Percentiles rank a stretch among this genome's conserved stretches.
Evolutionary conservation across 441 rosid species (phyloP).

Genomic region (Gossypium schwendimanii): DNA sequence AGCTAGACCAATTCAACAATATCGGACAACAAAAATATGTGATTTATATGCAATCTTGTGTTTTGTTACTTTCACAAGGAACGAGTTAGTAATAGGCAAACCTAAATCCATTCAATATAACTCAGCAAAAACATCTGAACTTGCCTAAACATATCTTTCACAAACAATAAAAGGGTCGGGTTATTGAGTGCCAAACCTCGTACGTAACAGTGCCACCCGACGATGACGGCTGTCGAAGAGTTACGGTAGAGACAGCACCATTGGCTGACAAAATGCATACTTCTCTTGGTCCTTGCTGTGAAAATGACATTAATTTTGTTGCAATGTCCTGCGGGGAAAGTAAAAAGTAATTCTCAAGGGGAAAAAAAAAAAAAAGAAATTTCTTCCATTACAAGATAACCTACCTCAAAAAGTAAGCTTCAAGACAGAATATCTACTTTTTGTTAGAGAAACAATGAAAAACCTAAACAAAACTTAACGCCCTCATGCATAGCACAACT

Average conservation of each 20-base stretch:
- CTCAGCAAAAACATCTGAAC: no score
- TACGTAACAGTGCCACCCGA: conserved; percentile 70
- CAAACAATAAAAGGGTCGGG: background rate
- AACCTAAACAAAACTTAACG: background rate
- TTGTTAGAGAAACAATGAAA: background rate
- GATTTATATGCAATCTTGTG: no score
- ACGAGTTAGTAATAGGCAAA: no score
- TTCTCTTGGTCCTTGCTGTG: conserved; percentile 79
- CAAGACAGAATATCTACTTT: background rate
- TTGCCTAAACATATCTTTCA: no score
- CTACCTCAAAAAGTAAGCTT: background rate
- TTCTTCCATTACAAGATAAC: background rate
- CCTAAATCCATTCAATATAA: no score
- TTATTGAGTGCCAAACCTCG: conserved; percentile 43
- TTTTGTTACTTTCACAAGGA: no score
- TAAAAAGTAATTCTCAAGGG: conserved; percentile 6
- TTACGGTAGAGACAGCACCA: conserved; percentile 73
- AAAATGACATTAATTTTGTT: conserved; percentile 61
- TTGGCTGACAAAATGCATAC: conserved; percentile 72
- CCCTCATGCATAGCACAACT: background rate
- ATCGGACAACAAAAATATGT: background rate
- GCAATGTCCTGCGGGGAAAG: conserved; percentile 62
- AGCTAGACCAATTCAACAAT: background rate
- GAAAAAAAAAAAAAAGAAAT: background rate
- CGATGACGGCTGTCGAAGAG: conserved; percentile 63